Conservation (phyloP, 1,284 basidiomycete species). For the Malassezia nana region DNA sequence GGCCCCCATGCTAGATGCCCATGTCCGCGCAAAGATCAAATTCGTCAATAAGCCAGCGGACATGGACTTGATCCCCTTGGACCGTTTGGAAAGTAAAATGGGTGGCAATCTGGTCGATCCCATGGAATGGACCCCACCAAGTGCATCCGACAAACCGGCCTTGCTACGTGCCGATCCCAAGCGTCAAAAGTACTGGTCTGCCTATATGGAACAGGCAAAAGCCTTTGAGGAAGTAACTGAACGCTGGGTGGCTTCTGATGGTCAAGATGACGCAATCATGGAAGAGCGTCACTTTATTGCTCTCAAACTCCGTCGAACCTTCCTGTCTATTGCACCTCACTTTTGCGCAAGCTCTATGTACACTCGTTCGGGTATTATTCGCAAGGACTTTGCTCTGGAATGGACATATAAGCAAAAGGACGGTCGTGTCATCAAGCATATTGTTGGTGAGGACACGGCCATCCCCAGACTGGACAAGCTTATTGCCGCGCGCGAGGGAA, state of each 20-base stretch:
- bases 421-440: slow-evolving; percentile 32
- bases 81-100: slow-evolving; percentile 27
- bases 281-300: slow-evolving; percentile 41
- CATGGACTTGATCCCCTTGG: slow-evolving; percentile 30
- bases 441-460: slow-evolving; percentile 32
- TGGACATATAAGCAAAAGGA: slow-evolving; percentile 44
- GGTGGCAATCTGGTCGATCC: slow-evolving; percentile 27
- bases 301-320: slow-evolving; percentile 45
- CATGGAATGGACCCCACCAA: slow-evolving; percentile 29
- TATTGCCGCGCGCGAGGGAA: slow-evolving; percentile 33
- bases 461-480: slow-evolving; percentile 29
- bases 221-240: slow-evolving; percentile 44
- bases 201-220: slow-evolving; percentile 36
- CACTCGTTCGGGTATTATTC: slow-evolving; percentile 46
- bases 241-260: slow-evolving; percentile 38
- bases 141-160: slow-evolving; percentile 44
- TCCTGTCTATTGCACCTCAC: slow-evolving; percentile 46
- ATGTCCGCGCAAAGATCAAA: slow-evolving; percentile 41
- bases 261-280: slow-evolving; percentile 19
- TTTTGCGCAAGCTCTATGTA: slow-evolving; percentile 41
- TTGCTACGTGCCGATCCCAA: slow-evolving; percentile 35
- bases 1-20: slow-evolving; percentile 45
- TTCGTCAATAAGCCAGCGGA: slow-evolving; percentile 44
- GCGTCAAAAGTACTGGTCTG: slow-evolving; percentile 31
- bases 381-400: slow-evolving; percentile 40